Evolutionary conservation across 202 grass and related monocot species (phyloP), one percentile per base, ranked within the genome.

Genomic region (Panicum virgatum): DNA sequence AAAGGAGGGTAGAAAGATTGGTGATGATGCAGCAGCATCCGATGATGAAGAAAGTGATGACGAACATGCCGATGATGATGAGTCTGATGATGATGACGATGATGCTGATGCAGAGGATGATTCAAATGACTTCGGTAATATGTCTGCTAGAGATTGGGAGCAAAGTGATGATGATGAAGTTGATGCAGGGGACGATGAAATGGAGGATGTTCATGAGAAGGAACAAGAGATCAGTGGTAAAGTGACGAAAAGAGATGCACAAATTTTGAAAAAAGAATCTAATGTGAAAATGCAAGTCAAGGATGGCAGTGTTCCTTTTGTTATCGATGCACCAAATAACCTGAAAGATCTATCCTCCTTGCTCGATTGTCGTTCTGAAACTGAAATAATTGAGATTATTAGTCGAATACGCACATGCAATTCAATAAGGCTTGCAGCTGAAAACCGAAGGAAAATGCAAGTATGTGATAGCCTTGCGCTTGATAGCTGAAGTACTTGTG

Each of bases 381-480:
- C 70, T 72, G 92, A 98, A 88, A 88, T 98, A 72, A 10, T 90
- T 76, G 96, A 96, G 87, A 88, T 92, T 51, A 91, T 98, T 54
- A 93, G 81, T 36, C 90, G 90, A 10, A 98, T 98, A 73, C 86
- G 96, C 38, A 63, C 87, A 72, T 98, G 91, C 86, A 98, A 95
- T 88, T 98, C 96, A 44, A 93, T 95, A 78, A 92, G 85, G 51
- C 96, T 98, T 61, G 83, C 86, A 72, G 72, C 90, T 75, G 96
- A 93, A 82, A 93, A 98, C 61, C 86, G 92, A 86, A 93, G 85
- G 80, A 98, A 98, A 83, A 95, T 98, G 92, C 96, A 98, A 87
- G 92, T 95, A 86, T 45, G 78, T 82, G 73, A 78, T 27, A 25
- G 1, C 57, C 47, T 64, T 19, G 3, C 5, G 12, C 50, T 45